phyloP scores from a whole-genome alignment of 2,329 filamentous ascomycete genomes.

The Cladosporium sp. region DNA sequence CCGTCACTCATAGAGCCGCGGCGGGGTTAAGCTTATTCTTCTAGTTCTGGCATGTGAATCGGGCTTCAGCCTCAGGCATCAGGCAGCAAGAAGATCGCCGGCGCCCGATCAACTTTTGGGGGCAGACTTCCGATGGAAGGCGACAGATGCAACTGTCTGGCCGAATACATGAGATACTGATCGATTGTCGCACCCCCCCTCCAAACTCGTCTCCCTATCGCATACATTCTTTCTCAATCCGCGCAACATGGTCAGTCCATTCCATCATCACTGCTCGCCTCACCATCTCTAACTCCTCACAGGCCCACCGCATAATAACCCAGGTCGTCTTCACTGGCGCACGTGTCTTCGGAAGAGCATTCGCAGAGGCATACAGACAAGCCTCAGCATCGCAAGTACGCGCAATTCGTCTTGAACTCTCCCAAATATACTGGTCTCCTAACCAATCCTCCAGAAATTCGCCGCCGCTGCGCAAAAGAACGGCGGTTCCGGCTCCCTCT shows the following conservation, averaged over 20 bases:
- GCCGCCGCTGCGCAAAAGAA: constrained; percentile 24
- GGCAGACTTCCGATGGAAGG: not conserved
- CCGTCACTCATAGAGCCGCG: not conserved
- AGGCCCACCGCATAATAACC: constrained; percentile 94
- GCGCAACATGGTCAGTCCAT: constrained; percentile 21
- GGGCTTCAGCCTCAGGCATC: not conserved
- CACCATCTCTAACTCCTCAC: constrained; percentile 1
- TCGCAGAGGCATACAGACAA: constrained; percentile 93
- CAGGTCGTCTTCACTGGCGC: constrained; percentile 88
- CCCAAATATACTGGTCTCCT: not conserved
- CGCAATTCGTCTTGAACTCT: not conserved
- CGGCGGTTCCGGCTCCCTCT: constrained; percentile 49
- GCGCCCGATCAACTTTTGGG: not conserved
- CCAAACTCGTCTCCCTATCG: not conserved
- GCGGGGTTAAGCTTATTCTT: not conserved
- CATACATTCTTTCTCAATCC: not conserved
- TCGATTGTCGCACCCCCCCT: not conserved
- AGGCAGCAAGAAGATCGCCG: not conserved
- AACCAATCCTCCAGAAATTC: constrained; percentile 28
- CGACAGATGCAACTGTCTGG: too few relatives aligned
- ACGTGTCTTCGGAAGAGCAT: constrained; percentile 88
- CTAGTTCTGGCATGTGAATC: not conserved
- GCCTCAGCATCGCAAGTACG: constrained; percentile 67
- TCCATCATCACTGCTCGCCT: not conserved
- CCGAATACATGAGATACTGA: too few relatives aligned